These are phyloP conservation scores for Aspergillus sp. DNA, from an alignment of 2,329 filamentous ascomycete species.

Conservation along the genomic window DNA sequence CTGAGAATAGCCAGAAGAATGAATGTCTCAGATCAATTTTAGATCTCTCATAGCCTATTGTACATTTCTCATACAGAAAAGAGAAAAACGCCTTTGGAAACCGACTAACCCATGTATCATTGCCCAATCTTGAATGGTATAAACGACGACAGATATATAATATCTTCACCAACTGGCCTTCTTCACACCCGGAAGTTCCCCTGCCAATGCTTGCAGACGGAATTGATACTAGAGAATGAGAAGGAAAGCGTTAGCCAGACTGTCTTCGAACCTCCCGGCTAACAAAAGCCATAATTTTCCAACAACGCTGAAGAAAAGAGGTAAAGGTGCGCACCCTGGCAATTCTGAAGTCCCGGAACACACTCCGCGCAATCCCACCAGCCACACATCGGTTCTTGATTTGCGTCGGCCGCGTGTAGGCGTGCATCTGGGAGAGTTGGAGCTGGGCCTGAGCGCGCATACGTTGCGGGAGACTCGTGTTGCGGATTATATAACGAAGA, in stretches of 20 bases:
- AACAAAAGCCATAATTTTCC: not conserved
- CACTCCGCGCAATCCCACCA: slow-evolving; percentile 80
- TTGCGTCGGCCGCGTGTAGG: slow-evolving; percentile 87
- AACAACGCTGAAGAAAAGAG: not conserved
- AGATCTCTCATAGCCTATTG: slow-evolving; percentile 3
- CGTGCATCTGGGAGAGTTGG: slow-evolving; percentile 88
- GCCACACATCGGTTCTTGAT: slow-evolving; percentile 89
- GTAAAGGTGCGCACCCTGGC: slow-evolving; percentile 59
- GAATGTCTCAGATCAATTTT: not conserved
- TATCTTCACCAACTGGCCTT: slow-evolving; percentile 82
- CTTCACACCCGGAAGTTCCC: slow-evolving; percentile 81
- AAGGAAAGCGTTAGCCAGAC: slow-evolving; percentile 12
- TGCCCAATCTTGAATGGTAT: slow-evolving; percentile 9
- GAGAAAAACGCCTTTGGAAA: slow-evolving; percentile 21
- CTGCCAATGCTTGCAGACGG: slow-evolving; percentile 75
- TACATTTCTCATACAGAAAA: slow-evolving; percentile 8
- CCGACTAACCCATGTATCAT: slow-evolving; percentile 9
- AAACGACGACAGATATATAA: slow-evolving; percentile 1
- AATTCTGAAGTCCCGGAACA: slow-evolving; percentile 90
- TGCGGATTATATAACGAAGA: slow-evolving; percentile 84
- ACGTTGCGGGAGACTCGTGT: slow-evolving; percentile 73
- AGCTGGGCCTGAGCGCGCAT: slow-evolving; percentile 87
- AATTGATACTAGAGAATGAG: slow-evolving; percentile 67
- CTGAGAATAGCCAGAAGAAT: not conserved
- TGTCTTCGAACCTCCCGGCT: not conserved